Conservation (phyloP, 2,329 filamentous ascomycete species). For the Monilinia laxa region DNA sequence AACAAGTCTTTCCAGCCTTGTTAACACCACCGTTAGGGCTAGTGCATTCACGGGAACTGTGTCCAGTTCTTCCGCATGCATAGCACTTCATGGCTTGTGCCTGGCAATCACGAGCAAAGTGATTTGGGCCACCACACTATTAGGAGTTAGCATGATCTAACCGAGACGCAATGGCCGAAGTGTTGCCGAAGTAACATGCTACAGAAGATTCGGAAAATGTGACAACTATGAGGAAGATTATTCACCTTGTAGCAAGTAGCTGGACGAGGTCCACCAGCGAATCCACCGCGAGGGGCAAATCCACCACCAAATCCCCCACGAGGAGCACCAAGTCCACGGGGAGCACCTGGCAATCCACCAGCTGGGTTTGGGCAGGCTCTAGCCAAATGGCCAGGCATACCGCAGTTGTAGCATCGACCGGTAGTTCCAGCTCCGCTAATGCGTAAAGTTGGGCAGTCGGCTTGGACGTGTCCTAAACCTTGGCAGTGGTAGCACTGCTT, state of each 20-base stretch:
- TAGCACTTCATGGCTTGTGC: constrained; percentile 76
- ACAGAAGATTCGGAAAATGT: neutral
- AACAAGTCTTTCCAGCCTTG: constrained; percentile 97
- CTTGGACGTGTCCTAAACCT: constrained; percentile 96
- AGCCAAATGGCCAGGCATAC: constrained; percentile 87
- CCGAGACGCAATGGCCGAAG: neutral
- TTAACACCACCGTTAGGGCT: constrained; percentile 84
- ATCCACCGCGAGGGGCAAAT: constrained; percentile 69
- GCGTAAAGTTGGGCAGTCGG: constrained; percentile 95
- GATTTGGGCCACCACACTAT: constrained; percentile 77
- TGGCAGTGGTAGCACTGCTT: constrained; percentile 99
- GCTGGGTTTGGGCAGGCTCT: constrained; percentile 81
- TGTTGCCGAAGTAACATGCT: constrained; percentile 7
- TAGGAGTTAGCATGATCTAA: constrained; percentile 10
- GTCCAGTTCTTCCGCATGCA: constrained; percentile 67
- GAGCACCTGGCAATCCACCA: constrained; percentile 50
- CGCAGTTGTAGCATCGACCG: constrained; percentile 96
- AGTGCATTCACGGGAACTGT: constrained; percentile 45
- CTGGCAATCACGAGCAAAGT: constrained; percentile 88
- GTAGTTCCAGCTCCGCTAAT: constrained; percentile 78
- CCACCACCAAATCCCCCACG: constrained; percentile 70
- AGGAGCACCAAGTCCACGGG: constrained; percentile 64
- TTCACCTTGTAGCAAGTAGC: constrained; percentile 66
- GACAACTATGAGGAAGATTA: neutral
- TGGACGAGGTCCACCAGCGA: constrained; percentile 65